phyloP scores from a whole-genome alignment of 129 eudicot genomes.

The carrot (Daucus carota) region DNA sequence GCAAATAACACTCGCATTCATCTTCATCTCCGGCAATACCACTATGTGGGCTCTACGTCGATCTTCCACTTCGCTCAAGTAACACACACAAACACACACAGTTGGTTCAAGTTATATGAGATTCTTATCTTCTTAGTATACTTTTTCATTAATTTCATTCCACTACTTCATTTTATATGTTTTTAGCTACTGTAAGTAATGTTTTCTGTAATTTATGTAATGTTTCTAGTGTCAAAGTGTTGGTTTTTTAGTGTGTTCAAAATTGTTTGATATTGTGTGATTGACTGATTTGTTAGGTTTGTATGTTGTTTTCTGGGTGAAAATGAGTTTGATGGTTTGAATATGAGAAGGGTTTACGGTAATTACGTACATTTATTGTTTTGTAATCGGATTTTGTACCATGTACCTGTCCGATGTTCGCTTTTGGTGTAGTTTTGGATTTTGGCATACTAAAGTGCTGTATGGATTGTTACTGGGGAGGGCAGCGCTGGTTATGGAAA shows the following conservation, averaged over 20 bases:
- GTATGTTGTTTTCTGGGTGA: neutral
- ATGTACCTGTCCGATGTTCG: neutral
- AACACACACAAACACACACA: too few relatives aligned
- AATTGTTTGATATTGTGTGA: neutral
- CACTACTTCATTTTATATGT: neutral
- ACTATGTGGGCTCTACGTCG: conserved; percentile 51
- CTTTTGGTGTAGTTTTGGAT: neutral
- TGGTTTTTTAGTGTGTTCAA: neutral
- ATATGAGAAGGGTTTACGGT: neutral
- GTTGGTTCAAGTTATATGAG: neutral
- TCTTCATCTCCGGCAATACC: neutral
- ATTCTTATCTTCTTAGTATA: neutral
- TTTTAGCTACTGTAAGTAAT: neutral
- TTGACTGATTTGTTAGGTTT: too few relatives aligned
- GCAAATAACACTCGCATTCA: neutral
- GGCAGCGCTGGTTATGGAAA: neutral
- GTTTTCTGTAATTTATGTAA: neutral
- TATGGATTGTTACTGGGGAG: neutral
- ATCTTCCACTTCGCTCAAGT: conserved; percentile 36
- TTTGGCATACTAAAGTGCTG: neutral
- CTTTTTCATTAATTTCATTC: neutral
- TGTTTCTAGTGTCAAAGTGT: neutral
- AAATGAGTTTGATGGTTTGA: neutral
- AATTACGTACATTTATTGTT: neutral
- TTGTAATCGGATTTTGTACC: neutral